Evolutionary conservation across 2,329 filamentous ascomycete genomes (phyloP).

Genomic region (Fusarium illudens): DNA sequence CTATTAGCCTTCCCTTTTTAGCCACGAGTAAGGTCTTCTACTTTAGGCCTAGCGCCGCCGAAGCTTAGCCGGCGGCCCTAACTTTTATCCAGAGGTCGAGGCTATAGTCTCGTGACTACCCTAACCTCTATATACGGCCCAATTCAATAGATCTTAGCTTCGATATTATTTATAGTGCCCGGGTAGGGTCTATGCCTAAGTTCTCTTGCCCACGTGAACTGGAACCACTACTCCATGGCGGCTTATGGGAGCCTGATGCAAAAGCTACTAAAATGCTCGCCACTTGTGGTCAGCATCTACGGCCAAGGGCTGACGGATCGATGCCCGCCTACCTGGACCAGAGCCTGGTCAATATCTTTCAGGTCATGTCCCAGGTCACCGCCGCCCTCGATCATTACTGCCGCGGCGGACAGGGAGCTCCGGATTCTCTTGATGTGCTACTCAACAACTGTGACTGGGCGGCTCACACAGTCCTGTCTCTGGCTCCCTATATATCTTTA

Average conservation of each 20-base stretch:
- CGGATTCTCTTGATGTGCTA: not conserved
- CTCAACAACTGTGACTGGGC: not conserved
- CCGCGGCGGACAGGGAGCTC: not conserved
- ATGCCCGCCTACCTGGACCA: not conserved
- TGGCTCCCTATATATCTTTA: not conserved
- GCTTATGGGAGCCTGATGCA: not conserved
- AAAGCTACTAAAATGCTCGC: not conserved
- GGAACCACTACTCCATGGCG: not conserved
- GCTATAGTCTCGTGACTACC: too few relatives aligned
- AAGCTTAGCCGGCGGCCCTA: too few relatives aligned
- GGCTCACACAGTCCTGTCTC: not conserved
- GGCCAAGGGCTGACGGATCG: too few relatives aligned
- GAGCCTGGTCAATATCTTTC: not conserved
- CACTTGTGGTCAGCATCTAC: not conserved
- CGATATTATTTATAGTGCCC: not conserved
- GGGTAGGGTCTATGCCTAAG: not conserved
- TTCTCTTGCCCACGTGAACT: not conserved
- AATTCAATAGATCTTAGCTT: not conserved
- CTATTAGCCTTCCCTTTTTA: too few relatives aligned
- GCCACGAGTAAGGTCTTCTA: too few relatives aligned
- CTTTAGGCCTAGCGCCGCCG: not conserved
- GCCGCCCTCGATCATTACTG: not conserved
- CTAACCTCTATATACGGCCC: too few relatives aligned
- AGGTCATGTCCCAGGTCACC: not conserved
- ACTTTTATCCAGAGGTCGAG: too few relatives aligned